Evolutionary conservation across 768 basidiomycete species (phyloP), one percentile per base, ranked within the genome.

Genomic region (Suillus sp.): DNA sequence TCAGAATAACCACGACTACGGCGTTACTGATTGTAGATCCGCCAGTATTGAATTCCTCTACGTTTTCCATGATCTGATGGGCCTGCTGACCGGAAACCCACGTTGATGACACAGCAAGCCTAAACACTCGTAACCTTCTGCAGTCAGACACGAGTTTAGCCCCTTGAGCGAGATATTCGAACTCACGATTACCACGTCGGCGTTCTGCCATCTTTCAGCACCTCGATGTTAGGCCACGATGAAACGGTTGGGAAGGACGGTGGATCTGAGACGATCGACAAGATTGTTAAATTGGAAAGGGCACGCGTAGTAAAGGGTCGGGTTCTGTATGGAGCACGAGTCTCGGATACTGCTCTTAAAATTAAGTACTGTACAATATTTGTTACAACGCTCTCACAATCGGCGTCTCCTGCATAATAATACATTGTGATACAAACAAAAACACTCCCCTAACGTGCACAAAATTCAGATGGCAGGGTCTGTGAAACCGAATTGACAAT

Each of bases 231-330:
- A 4, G 48, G 62, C 62, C 59, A 66, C 2, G 45, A 43, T 22
- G 59, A 32, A 32, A 55, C 59, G 13, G 13, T n/a, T 10, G n/a
- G 13, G 30, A 7, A 13, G 8, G 51, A 45, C 45, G 48, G 50
- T 22, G 45, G 47, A 51, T 55, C 45, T 40, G 55, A 27, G 22
- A 53, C 37, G 50, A 62, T 58, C 40, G 42, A 20, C n/a, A n/a
- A n/a, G 42, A 53, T 62, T 62, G 32, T 48, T 51, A 55, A 65
- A 65, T 34, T 10, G 11, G 40, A 65, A 27, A 27, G 62, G 58
- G 14, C 57, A n/a, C n/a, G n/a, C n/a, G n/a, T n/a, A 32, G 30
- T 8, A 16, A 48, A 48, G 25, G 47, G 43, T 4, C 11, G 2
- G 45, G 27, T 9, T 27, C 16, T 27, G 18, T 32, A 32, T 32